Percentiles rank a stretch among this genome's conserved stretches.
These are phyloP conservation scores for Tolypocladium paradoxum DNA, from an alignment of 2,329 filamentous ascomycete genomes.

Conservation along the genomic window DNA sequence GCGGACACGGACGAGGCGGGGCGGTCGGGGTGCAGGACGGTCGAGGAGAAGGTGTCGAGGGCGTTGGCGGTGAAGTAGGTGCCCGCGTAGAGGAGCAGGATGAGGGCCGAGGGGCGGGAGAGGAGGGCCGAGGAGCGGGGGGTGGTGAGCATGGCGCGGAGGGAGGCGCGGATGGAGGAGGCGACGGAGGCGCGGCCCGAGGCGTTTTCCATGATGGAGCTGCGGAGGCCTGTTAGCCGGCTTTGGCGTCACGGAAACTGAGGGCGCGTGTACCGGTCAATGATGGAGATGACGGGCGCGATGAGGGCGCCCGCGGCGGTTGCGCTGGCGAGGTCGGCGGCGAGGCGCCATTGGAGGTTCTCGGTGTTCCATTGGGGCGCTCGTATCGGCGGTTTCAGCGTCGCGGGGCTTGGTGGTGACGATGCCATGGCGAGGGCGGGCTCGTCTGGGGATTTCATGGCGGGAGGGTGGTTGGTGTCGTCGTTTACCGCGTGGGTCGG, in stretches of 20 bases:
- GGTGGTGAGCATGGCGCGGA: constrained; percentile 43
- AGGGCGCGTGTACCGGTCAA: constrained; percentile 60
- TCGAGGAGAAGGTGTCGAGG: constrained; percentile 70
- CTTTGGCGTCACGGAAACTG: no score
- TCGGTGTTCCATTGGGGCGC: constrained; percentile 57
- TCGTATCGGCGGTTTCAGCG: background rate
- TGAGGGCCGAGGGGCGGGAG: constrained; percentile 57
- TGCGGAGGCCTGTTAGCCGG: constrained; percentile 19
- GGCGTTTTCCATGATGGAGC: constrained; percentile 74
- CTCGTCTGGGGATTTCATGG: background rate
- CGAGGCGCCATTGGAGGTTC: constrained; percentile 55
- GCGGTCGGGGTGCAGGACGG: constrained; percentile 33
- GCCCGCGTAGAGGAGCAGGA: constrained; percentile 69
- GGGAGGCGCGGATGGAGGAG: constrained; percentile 47
- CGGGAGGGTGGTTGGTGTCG: no score
- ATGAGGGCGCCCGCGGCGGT: constrained; percentile 63
- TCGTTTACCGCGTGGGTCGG: background rate
- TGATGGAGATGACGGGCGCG: constrained; percentile 75
- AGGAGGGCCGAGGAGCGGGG: constrained; percentile 48
- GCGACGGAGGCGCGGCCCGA: constrained; percentile 52
- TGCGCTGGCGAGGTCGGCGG: constrained; percentile 58
- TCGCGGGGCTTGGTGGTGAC: background rate
- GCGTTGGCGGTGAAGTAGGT: constrained; percentile 85
- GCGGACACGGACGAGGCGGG: constrained; percentile 56
- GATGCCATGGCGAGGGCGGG: background rate